These are phyloP conservation scores for Davidsoniella australis DNA, from an alignment of 2,329 filamentous ascomycete species.

Conservation along the genomic window DNA sequence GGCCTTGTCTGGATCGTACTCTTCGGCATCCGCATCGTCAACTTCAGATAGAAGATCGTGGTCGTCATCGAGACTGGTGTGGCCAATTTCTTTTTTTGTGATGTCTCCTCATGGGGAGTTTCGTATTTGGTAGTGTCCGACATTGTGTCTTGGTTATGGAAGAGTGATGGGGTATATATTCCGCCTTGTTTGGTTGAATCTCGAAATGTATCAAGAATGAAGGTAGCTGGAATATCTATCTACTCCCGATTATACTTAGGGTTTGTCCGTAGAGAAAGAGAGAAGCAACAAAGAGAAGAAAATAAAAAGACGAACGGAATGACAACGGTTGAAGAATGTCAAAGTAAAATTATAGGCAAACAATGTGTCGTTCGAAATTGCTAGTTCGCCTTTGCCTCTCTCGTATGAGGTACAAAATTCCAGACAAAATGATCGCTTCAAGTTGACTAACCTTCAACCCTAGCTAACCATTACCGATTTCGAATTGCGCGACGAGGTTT, in stretches of 20 bases:
- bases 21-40: slow-evolving; percentile 52
- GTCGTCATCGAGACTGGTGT: slow-evolving; percentile 34
- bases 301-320: too few species aligned
- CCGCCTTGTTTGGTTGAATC: background rate
- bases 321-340: too few species aligned
- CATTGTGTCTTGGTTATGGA: background rate
- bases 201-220: background rate
- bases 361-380: too few species aligned
- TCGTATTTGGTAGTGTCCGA: background rate
- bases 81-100: slow-evolving; percentile 22
- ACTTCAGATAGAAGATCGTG: slow-evolving; percentile 49
- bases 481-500: background rate
- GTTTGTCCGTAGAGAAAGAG: too few species aligned
- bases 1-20: slow-evolving; percentile 48
- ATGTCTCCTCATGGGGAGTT: background rate
- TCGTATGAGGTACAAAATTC: too few species aligned
- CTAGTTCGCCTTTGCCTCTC: too few species aligned
- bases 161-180: background rate
- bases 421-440: too few species aligned
- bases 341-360: too few species aligned
- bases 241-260: too few species aligned
- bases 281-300: too few species aligned
- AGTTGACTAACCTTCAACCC: too few species aligned
- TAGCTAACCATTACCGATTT: background rate
- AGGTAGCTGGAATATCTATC: too few species aligned